Evolutionary conservation across 495 filamentous ascomycete genomes (phyloP).

Genomic region (Aspergillus homomorphus): DNA sequence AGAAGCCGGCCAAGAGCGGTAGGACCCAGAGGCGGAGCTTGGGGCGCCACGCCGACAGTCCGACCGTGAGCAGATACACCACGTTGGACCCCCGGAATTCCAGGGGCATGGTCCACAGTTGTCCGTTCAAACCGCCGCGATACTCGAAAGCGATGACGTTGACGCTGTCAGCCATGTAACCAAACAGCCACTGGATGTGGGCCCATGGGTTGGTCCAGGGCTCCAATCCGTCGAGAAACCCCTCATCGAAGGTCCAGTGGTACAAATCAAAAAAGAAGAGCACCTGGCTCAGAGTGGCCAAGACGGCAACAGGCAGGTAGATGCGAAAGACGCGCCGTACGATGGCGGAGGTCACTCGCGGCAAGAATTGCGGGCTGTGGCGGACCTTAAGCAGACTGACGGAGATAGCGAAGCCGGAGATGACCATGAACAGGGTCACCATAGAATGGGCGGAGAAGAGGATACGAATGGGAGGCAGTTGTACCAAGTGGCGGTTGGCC

Average conservation of each 20-base stretch:
- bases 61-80: slow-evolving; percentile 34
- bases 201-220: slow-evolving; percentile 22
- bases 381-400: slow-evolving; percentile 49
- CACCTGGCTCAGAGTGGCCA: slow-evolving; percentile 43
- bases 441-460: slow-evolving; percentile 55
- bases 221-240: slow-evolving; percentile 15
- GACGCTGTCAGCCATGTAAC: slow-evolving; percentile 39
- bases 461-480: slow-evolving; percentile 56
- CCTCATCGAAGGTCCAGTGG: slow-evolving; percentile 14
- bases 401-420: slow-evolving; percentile 59
- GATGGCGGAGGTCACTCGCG: slow-evolving; percentile 46
- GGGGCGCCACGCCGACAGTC: slow-evolving; percentile 32
- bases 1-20: slow-evolving; percentile 28
- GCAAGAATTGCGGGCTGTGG: slow-evolving; percentile 32
- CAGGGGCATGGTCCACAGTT: slow-evolving; percentile 51
- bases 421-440: slow-evolving; percentile 64
- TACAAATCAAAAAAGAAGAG: slow-evolving; percentile 34
- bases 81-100: slow-evolving; percentile 39
- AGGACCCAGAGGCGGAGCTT: slow-evolving; percentile 32
- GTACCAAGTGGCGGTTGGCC: slow-evolving; percentile 45
- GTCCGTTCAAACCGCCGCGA: slow-evolving; percentile 25
- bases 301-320: slow-evolving; percentile 50
- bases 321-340: slow-evolving; percentile 55
- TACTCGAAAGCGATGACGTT: slow-evolving; percentile 25
- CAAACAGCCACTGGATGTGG: slow-evolving; percentile 20